Evolutionary conservation across 2,329 filamentous ascomycete genomes (phyloP), one percentile per base, ranked within the genome.

Genomic region (Fusarium albidum): DNA sequence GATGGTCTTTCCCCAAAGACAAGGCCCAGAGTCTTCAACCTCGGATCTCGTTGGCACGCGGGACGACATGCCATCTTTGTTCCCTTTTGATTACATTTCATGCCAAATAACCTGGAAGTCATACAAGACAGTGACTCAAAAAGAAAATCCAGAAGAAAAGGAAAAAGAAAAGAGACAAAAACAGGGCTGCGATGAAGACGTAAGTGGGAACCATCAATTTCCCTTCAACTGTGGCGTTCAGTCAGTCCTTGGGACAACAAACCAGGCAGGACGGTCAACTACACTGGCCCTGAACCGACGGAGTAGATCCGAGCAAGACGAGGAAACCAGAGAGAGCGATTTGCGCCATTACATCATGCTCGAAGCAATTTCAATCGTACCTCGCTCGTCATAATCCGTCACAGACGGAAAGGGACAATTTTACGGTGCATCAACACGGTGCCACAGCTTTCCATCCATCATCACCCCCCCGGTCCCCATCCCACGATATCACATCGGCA

Each of bases 391-490:
- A 21, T 7, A 21, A 7, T 7, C 21, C 5, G 21, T 21, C 21
- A 21, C 21, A 7, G 21, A 21, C n/a, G 21, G 21, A 7, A 21
- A 21, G 4, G 5, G 21, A 21, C 5, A 5, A 4, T 21, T 7
- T 21, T 21, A 7, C 4, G 21, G 21, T 21, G 21, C 21, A 21
- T 40, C 38, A 29, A 29, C 38, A 6, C 4, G 28, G 29, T 17
- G 17, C 18, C 34, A 18, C 41, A 44, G 17, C 7, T 37, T 34
- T 37, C 28, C 28, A 15, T 18, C 43, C 53, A 39, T 42, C 21
- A 5, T 35, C 26, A 40, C 58, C 43, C 6, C 44, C 51, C 59
- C 9, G 25, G 29, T 18, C 12, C n/a, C 42, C 18, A 28, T 42
- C 32, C 53, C 33, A 18, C 29, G 15, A 45, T 25, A 44, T 27